These are phyloP conservation scores for Wakefieldia striispora DNA, from an alignment of 768 basidiomycete genomes.

Conservation along the genomic window DNA sequence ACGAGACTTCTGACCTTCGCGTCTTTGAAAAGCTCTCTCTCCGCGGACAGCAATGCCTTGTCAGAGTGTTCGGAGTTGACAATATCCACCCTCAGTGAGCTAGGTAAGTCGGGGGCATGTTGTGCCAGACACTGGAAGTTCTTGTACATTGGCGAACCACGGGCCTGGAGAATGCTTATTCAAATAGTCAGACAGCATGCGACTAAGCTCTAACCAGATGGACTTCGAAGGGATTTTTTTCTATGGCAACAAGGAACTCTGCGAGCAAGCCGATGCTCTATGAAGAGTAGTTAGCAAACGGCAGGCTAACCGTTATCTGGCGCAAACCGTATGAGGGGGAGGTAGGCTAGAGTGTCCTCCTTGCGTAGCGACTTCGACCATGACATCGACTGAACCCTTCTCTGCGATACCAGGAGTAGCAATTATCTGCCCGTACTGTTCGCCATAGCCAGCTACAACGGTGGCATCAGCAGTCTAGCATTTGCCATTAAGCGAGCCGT, in stretches of 20 bases:
- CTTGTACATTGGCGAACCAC: constrained; percentile 56
- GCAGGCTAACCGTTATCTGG: neutral
- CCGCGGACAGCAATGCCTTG: constrained; percentile 49
- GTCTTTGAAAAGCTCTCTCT: constrained; percentile 44
- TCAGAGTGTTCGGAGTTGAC: constrained; percentile 47
- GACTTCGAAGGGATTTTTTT: constrained; percentile 57
- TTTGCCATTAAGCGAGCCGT: constrained; percentile 1
- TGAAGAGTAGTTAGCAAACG: constrained; percentile 31
- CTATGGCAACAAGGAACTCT: constrained; percentile 62
- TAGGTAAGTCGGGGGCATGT: constrained; percentile 55
- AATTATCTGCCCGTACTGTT: constrained; percentile 52
- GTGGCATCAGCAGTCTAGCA: neutral
- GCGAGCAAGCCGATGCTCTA: constrained; percentile 84
- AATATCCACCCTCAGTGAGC: constrained; percentile 46
- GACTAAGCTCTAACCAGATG: constrained; percentile 42
- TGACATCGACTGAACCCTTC: constrained; percentile 67
- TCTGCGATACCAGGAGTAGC: constrained; percentile 67
- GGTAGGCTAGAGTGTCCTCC: constrained; percentile 90
- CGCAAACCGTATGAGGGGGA: constrained; percentile 68
- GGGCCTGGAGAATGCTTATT: constrained; percentile 35
- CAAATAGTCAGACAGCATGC: neutral
- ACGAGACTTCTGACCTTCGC: constrained; percentile 44
- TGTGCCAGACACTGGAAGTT: constrained; percentile 65
- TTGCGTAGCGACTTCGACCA: constrained; percentile 60
- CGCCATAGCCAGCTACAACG: constrained; percentile 46